Percentiles rank a stretch among this genome's conserved stretches.
phyloP scores from a whole-genome alignment of 257 asterid genomes.

The Solanum appendiculatum region DNA sequence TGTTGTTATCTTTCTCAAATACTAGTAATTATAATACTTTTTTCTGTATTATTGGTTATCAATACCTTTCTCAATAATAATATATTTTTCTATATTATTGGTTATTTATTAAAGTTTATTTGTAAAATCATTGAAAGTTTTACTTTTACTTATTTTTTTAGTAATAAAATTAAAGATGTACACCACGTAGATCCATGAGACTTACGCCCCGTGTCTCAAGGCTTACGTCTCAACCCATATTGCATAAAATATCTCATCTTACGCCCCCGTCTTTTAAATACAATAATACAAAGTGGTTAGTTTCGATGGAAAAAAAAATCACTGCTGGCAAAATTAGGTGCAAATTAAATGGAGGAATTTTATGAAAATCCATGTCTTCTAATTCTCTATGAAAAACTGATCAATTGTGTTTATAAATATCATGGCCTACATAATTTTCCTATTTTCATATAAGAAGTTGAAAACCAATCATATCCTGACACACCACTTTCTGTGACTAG shows the following conservation, averaged over 20 bases:
- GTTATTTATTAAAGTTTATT: no score
- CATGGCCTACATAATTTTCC: background rate
- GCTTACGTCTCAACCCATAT: background rate
- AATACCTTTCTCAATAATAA: background rate
- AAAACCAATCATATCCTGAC: background rate
- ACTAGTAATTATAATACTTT: no score
- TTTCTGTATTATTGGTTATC: background rate
- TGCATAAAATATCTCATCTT: no score
- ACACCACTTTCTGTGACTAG: background rate
- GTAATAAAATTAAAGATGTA: background rate
- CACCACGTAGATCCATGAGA: fast-evolving
- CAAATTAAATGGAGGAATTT: background rate
- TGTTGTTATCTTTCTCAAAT: no score
- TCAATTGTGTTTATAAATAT: background rate
- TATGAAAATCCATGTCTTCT: background rate
- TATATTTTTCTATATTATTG: background rate
- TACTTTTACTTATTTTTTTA: no score
- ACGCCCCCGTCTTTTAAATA: no score
- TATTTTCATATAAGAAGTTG: background rate
- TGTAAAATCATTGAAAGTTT: background rate
- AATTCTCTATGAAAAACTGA: background rate
- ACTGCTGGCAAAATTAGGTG: background rate
- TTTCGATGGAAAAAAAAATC: background rate
- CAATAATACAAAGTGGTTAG: background rate
- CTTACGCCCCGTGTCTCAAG: background rate